phyloP scores from a whole-genome alignment of 768 basidiomycete genomes.

The Hysterangium stoloniferum region DNA sequence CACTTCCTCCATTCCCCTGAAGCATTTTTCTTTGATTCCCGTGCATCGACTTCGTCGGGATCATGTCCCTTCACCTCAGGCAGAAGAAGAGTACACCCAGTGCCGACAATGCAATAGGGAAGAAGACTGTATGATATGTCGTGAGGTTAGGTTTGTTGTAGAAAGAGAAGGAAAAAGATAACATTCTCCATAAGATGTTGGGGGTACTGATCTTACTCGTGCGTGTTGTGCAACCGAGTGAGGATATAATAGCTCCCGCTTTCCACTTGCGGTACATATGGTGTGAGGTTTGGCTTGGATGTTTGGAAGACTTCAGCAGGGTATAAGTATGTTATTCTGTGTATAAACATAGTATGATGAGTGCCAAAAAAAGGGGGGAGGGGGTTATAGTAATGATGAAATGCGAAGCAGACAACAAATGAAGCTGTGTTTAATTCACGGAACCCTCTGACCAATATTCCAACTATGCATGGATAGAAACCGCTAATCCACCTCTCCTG shows the following conservation, averaged over 20 bases:
- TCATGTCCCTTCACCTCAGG: conserved; percentile 46
- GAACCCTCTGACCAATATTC: conserved; percentile 62
- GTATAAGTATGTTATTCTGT: conserved; percentile 41
- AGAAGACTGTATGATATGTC: conserved; percentile 42
- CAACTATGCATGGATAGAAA: conserved; percentile 46
- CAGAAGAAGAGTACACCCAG: conserved; percentile 39
- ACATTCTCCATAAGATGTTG: conserved; percentile 63
- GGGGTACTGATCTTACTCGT: conserved; percentile 55
- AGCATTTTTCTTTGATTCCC: conserved; percentile 30
- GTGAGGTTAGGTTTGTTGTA: too few species aligned
- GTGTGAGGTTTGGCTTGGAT: conserved; percentile 67
- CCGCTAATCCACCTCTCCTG: too few species aligned
- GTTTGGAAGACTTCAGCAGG: conserved; percentile 80
- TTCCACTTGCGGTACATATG: conserved; percentile 69
- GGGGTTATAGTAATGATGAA: too few species aligned
- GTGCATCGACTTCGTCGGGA: conserved; percentile 37
- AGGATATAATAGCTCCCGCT: conserved; percentile 67
- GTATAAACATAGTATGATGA: too few species aligned
- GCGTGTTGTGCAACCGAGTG: conserved; percentile 63
- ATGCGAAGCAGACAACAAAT: conserved; percentile 66
- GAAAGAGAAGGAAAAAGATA: too few species aligned
- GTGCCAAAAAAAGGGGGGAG: too few species aligned
- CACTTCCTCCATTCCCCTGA: too few species aligned
- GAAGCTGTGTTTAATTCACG: conserved; percentile 42
- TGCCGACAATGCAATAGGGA: conserved; percentile 53